Percentiles rank a stretch among this genome's conserved stretches.
These are phyloP conservation scores for Tricholoma saponaceum DNA, from an alignment of 768 basidiomycete genomes.

Conservation along the genomic window DNA sequence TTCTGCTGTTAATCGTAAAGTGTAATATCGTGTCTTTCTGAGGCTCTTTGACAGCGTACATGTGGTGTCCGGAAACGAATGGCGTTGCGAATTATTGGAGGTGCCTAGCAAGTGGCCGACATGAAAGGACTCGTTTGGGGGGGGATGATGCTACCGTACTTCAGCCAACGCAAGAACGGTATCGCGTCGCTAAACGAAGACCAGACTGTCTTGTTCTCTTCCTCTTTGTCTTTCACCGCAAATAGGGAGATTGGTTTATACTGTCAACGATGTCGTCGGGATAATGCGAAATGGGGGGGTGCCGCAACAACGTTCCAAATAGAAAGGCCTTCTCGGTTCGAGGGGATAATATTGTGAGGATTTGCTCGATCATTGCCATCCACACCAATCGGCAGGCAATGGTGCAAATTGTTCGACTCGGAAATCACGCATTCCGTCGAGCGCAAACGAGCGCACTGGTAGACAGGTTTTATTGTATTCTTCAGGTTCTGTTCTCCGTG, in stretches of 20 bases:
- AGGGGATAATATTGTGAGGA: constrained; percentile 46
- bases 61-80: constrained; percentile 68
- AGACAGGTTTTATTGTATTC: no score
- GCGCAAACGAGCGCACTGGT: constrained; percentile 58
- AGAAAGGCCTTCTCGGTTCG: constrained; percentile 51
- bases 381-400: constrained; percentile 81
- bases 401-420: constrained; percentile 48
- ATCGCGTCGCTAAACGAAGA: constrained; percentile 78
- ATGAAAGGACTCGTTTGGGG: constrained; percentile 45
- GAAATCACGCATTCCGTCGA: constrained; percentile 64
- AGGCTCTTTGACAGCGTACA: constrained; percentile 42
- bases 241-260: constrained; percentile 49
- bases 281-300: constrained; percentile 46
- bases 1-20: constrained; percentile 57
- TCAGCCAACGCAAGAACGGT: constrained; percentile 65
- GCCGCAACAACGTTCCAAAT: constrained; percentile 44
- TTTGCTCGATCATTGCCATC: constrained; percentile 51
- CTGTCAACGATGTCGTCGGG: constrained; percentile 43
- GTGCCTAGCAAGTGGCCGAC: constrained; percentile 65
- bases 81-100: constrained; percentile 53
- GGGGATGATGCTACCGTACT: constrained; percentile 56
- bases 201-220: constrained; percentile 47
- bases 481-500: constrained; percentile 29
- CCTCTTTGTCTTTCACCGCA: constrained; percentile 54
- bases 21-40: constrained; percentile 55